A percentile compares a stretch with the other conserved stretches of the same genome.
Conservation (phyloP, 495 filamentous ascomycete genomes). For the Darksidea phi region DNA sequence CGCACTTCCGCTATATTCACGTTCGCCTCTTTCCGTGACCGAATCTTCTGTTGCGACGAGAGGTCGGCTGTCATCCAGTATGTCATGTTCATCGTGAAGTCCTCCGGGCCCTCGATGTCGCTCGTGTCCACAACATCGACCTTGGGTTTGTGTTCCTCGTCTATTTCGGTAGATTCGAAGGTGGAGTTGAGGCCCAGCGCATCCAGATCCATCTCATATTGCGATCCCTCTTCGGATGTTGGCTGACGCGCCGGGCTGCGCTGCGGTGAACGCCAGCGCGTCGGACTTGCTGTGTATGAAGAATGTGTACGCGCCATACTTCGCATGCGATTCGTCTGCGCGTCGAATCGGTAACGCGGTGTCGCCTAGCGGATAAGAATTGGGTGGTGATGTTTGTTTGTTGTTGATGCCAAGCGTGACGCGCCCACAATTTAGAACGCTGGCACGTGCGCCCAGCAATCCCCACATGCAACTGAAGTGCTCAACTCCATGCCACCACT, state of each 20-base stretch:
- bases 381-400: constrained; percentile 5
- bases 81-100: constrained; percentile 45
- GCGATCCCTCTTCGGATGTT: constrained; percentile 22
- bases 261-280: constrained; percentile 17
- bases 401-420: neutral
- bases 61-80: constrained; percentile 39
- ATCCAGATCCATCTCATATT: constrained; percentile 33
- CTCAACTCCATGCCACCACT: too few species aligned
- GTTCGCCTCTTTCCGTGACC: constrained; percentile 25
- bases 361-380: constrained; percentile 2
- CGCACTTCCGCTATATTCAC: constrained; percentile 8
- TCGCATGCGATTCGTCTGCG: neutral
- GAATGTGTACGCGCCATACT: constrained; percentile 30
- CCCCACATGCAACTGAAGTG: too few species aligned
- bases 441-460: too few species aligned
- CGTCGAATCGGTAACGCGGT: neutral
- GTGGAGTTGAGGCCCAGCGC: constrained; percentile 31
- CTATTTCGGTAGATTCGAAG: constrained; percentile 24
- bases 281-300: constrained; percentile 28
- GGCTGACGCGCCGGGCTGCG: constrained; percentile 19
- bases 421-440: too few species aligned
- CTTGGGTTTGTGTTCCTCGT: constrained; percentile 11
- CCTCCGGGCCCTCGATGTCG: constrained; percentile 44
- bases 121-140: constrained; percentile 32
- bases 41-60: constrained; percentile 12